Base-by-base conservation (phyloP, 495 filamentous ascomycete species). In the Aspergillus kassunensis region DNA sequence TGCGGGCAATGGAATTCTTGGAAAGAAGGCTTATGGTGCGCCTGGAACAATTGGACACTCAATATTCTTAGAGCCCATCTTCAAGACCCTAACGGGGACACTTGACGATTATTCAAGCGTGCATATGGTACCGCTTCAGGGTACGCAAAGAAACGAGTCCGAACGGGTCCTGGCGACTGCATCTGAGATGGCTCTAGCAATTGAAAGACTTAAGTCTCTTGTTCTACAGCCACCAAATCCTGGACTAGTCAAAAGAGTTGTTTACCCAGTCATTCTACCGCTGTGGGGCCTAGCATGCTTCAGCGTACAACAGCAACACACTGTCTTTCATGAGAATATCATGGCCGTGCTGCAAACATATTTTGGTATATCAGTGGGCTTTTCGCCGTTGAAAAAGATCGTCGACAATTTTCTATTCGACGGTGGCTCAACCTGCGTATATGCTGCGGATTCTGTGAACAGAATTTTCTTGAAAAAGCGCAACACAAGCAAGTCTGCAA, bases 1-100 rank as follows among this genome's bases (percentile, higher is more conserved):
- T 36, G 85, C 91, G 47, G 87, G 85, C 0, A 85, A 82, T 58
- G 86, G 87, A 1, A 83, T 91, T 16, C 61, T 93, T 41, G 81
- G 83, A 0, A 82, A 82, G 48, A 83, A 80, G 44, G 66, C 76
- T 21, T 81, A 78, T 58, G 88, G 89, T 6, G 85, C 84, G 20
- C 83, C 83, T 31, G 85, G 82, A 13, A 80, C 81, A 0, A 72
- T 83, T 29, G 89, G 88, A 0, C 89, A 87, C 80, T 81, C 74
- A 19, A 75, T 80, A 6, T 85, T 91, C 44, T 78, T 83, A 0
- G 75, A 82, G 54, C 88, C 87, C 0, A 69, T 89, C 40, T 72
- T 89, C 30, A 60, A 71, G n/a, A 61, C 64, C 10, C 79, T 91
- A 27, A 80, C 83, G 34, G 87, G 85, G 6, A 62, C 70, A 0